Conservation (phyloP, 352 stramenopile genomes). For the Phytophthora macrochlamydospora region DNA sequence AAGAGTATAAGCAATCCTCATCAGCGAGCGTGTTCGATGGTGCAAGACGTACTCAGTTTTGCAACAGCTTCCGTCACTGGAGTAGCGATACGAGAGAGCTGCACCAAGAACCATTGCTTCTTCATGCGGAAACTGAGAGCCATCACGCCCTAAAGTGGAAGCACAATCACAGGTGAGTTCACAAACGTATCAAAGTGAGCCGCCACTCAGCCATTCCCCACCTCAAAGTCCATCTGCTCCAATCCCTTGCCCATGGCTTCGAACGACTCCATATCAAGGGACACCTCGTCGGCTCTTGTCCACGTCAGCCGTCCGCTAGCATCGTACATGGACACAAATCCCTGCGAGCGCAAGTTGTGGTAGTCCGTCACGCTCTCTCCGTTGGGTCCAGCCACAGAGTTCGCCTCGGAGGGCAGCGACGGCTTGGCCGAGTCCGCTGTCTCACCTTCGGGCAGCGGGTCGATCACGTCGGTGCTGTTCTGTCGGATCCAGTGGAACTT, state of each 20-base stretch:
- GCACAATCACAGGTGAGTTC: neutral
- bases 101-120: conserved; percentile 86
- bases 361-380: conserved; percentile 65
- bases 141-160: conserved; percentile 59
- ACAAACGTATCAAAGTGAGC: neutral
- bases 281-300: conserved; percentile 65
- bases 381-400: conserved; percentile 35
- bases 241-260: conserved; percentile 29
- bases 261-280: conserved; percentile 77
- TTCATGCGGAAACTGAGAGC: conserved; percentile 77
- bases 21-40: too few species aligned
- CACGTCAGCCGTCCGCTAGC: conserved; percentile 53
- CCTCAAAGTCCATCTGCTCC: conserved; percentile 68
- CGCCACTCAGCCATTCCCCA: conserved; percentile 8
- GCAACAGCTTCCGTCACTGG: conserved; percentile 64
- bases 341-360: conserved; percentile 64
- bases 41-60: conserved; percentile 59
- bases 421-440: conserved; percentile 14
- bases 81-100: conserved; percentile 67
- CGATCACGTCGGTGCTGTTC: conserved; percentile 54
- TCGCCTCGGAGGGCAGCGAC: conserved; percentile 16
- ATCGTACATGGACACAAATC: conserved; percentile 77
- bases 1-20: too few species aligned
- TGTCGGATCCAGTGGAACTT: conserved; percentile 81
- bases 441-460: conserved; percentile 22